Evolutionary conservation across 2,329 filamentous ascomycete species (phyloP), one percentile per base, ranked within the genome.

Genomic region (Alternaria brassicae): DNA sequence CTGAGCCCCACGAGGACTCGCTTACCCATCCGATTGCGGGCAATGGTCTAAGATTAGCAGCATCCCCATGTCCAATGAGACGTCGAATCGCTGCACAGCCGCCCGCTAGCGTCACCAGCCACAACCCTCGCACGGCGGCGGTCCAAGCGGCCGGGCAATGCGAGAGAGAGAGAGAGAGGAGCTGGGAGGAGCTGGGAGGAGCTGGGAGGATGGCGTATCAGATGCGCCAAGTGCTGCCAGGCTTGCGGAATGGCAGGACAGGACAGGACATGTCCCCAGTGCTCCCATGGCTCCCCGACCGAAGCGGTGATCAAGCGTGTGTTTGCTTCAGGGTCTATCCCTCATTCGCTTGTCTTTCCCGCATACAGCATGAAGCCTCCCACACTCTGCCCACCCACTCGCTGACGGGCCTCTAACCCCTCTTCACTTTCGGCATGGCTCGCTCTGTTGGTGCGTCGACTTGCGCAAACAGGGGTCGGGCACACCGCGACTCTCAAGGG

Each of bases 401-500:
- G 72, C 66, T 63, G 55, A 42, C 57, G 54, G n/a, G 17, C 58
- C 60, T 61, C 61, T n/a, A 58, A 40, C 54, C 59, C 55, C 59
- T 62, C 52, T 45, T 64, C 63, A 58, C 57, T 67, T 72, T 61
- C 42, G 66, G 70, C 54, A 63, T 67, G 58, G 68, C 60, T 41
- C 53, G 63, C 53, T 58, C 56, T 58, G 57, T 40, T 60, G 63
- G 65, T 63, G 63, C 62, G 50, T 50, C 60, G 61, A 67, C 59
- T 62, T 60, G 63, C 63, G 65, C 65, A 61, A 56, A 57, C 63
- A 63, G 69, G 65, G 69, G 64, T 70, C 67, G 66, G 68, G 55
- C 69, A 74, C 76, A 77, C 74, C 76, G 74, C 75, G 69, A 70
- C 67, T 70, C 69, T 36, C 62, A 61, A 58, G 59, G 57, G 45